Percentiles rank a stretch among this genome's conserved stretches.
phyloP scores from a whole-genome alignment of 2,329 filamentous ascomycete genomes.

The Xylaria sp. region DNA sequence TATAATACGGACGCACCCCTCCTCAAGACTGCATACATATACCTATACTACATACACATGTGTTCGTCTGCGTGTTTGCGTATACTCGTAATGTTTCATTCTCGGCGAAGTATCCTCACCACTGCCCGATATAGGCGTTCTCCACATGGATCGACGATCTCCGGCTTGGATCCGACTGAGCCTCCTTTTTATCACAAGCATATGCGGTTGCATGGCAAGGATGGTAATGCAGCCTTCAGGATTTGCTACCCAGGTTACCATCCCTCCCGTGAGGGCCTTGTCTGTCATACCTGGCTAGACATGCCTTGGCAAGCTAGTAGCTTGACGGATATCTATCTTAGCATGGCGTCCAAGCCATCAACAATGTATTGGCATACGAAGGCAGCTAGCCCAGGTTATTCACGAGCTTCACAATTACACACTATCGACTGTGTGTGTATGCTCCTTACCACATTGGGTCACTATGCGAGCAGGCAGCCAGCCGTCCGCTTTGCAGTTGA shows the following conservation, averaged over 20 bases:
- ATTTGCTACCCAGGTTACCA: slow-evolving; percentile 12
- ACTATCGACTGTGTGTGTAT: slow-evolving; percentile 14
- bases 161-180: slow-evolving; percentile 30
- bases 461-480: not conserved
- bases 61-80: not conserved
- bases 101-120: not conserved
- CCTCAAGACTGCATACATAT: not conserved
- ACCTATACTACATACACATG: not conserved
- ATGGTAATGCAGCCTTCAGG: slow-evolving; percentile 12
- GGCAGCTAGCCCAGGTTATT: slow-evolving; percentile 17
- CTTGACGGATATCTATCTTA: slow-evolving; percentile 7
- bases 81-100: not conserved
- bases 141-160: not conserved
- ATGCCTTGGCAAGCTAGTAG: slow-evolving; percentile 20
- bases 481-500: slow-evolving; percentile 26
- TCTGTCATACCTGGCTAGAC: slow-evolving; percentile 16
- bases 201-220: slow-evolving; percentile 20
- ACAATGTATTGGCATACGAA: slow-evolving; percentile 10
- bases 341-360: slow-evolving; percentile 16
- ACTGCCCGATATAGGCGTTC: slow-evolving; percentile 23
- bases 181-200: slow-evolving; percentile 14
- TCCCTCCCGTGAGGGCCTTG: slow-evolving; percentile 5
- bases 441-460: slow-evolving; percentile 18
- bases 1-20: slow-evolving; percentile 8
- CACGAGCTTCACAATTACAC: slow-evolving; percentile 24